Conservation (phyloP, 129 eudicot genomes). For the carrot (Daucus carota) region DH1_v3.0 NC_030385.2:41515001-41515500, state of each 20-base stretch:
- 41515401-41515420: no score
- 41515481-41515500: no score
- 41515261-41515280: background rate
- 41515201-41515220: background rate
- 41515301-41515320: background rate
- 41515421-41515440: no score
- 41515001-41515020: background rate
- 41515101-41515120: no score
- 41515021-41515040: background rate
- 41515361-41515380: background rate
- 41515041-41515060: background rate
- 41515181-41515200: background rate
- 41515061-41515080: background rate
- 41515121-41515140: no score
- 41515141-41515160: no score
- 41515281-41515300: background rate
- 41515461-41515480: no score
- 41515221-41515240: background rate
- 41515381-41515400: background rate
- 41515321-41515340: background rate
- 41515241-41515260: background rate
- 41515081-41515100: constrained; percentile 2
- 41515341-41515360: background rate
- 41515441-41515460: no score
- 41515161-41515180: background rate